These are phyloP conservation scores for Microbotryum lychnidis-dioicae DNA, from an alignment of 1,284 basidiomycete species.

Conservation along the genomic window DNA sequence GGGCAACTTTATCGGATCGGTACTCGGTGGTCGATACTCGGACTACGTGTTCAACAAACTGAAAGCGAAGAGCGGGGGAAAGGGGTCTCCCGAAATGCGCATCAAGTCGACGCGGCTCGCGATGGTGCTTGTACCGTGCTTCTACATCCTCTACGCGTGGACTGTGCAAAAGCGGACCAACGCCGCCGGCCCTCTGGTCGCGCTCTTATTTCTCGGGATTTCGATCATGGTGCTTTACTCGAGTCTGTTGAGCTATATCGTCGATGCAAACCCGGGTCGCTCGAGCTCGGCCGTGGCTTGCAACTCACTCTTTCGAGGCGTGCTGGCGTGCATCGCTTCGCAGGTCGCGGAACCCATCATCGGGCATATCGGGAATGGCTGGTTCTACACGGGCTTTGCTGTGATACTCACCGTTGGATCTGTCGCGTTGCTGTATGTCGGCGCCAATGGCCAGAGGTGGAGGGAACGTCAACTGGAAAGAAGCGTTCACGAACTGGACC, in stretches of 20 bases:
- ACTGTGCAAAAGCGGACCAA: conserved; percentile 53
- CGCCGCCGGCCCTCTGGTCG: conserved; percentile 14
- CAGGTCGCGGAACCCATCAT: conserved; percentile 29
- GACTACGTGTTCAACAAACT: conserved; percentile 55
- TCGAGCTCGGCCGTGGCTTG: conserved; percentile 58
- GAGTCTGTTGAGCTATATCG: conserved; percentile 60
- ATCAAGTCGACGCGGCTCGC: conserved; percentile 27
- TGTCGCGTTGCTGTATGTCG: conserved; percentile 13
- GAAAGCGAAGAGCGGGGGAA: conserved; percentile 55
- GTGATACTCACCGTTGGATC: conserved; percentile 15
- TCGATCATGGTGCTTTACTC: conserved; percentile 57
- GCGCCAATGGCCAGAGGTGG: conserved; percentile 17
- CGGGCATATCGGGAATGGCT: conserved; percentile 22
- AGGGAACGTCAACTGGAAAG: conserved; percentile 1
- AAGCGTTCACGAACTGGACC: too few species aligned
- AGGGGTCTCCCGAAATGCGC: conserved; percentile 44
- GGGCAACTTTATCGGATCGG: conserved; percentile 54
- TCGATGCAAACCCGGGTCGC: conserved; percentile 66
- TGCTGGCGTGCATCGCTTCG: conserved; percentile 18
- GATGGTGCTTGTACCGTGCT: conserved; percentile 39
- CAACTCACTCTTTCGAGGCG: conserved; percentile 62
- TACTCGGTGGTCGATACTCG: conserved; percentile 68
- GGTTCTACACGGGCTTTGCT: conserved; percentile 27
- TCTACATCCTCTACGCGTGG: conserved; percentile 67
- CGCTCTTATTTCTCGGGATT: conserved; percentile 31